These are phyloP conservation scores for Lachancea quebecensis DNA, from an alignment of 805 yeast species.

Conservation along the genomic window DNA sequence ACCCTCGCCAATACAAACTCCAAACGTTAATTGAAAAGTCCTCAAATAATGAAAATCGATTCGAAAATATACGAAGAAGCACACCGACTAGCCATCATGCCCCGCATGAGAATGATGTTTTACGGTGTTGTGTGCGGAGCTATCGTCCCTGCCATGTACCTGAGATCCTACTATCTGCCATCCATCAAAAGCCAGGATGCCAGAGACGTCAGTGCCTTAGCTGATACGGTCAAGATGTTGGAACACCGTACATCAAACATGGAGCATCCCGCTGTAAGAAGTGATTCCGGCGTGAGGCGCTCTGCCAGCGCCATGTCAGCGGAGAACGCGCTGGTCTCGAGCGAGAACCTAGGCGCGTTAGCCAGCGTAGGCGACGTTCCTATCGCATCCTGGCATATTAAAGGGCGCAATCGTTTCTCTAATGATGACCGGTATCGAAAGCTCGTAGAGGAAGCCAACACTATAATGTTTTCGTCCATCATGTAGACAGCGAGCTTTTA, in stretches of 20 bases:
- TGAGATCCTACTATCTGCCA: conserved; percentile 17
- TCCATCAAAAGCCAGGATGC: conserved; percentile 6
- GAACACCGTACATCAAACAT: conserved; percentile 3
- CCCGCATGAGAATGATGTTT: conserved; percentile 21
- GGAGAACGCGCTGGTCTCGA: background rate
- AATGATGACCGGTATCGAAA: conserved; percentile 11
- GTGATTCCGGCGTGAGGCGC: background rate
- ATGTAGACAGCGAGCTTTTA: conserved; percentile 1
- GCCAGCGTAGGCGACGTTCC: conserved; percentile 10
- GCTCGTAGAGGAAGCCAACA: conserved; percentile 11
- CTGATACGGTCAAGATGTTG: conserved; percentile 1
- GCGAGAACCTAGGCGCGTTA: conserved; percentile 3
- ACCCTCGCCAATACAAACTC: no score
- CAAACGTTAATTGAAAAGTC: background rate
- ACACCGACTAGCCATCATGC: conserved; percentile 20
- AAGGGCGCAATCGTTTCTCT: conserved; percentile 9
- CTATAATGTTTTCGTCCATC: conserved; percentile 11
- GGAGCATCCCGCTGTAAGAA: conserved; percentile 1
- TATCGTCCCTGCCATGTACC: conserved; percentile 24
- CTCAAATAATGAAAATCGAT: conserved; percentile 20
- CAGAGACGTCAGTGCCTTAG: conserved; percentile 1
- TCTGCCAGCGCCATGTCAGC: background rate
- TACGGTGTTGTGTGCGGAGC: conserved; percentile 26
- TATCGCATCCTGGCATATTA: conserved; percentile 11
- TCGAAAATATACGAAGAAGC: conserved; percentile 24